phyloP scores from a whole-genome alignment of 176 grass and related monocot genomes.

The Carex littledalei region DNA sequence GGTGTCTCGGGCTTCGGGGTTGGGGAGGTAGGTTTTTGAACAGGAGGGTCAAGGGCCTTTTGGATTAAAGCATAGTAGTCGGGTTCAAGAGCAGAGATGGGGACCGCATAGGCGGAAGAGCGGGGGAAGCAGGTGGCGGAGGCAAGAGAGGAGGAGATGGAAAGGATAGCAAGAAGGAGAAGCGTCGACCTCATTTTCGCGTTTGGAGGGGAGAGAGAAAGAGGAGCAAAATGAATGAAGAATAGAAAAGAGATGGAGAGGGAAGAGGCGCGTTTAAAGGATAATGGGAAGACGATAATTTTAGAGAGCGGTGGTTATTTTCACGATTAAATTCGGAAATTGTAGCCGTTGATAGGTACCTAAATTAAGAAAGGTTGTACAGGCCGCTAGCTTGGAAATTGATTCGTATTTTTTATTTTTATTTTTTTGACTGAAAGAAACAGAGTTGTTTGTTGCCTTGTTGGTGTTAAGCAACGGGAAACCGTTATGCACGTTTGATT shows the following conservation, averaged over 20 bases:
- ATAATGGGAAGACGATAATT: conserved; percentile 16
- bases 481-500: neutral
- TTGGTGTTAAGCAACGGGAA: neutral
- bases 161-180: neutral
- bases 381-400: neutral
- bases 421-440: neutral
- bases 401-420: neutral
- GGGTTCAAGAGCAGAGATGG: neutral
- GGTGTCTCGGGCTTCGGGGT: neutral
- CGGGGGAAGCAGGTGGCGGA: conserved; percentile 13
- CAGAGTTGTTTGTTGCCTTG: neutral
- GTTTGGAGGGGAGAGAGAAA: neutral
- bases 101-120: neutral
- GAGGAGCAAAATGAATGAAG: neutral
- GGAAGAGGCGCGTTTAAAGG: conserved; percentile 14
- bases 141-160: neutral
- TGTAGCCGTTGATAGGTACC: conserved; percentile 4
- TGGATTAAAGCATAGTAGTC: neutral
- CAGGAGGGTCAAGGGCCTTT: neutral
- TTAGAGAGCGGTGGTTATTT: conserved; percentile 17
- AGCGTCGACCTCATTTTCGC: conserved; percentile 1
- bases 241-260: neutral
- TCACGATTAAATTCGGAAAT: neutral
- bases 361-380: neutral
- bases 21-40: neutral